phyloP scores from a whole-genome alignment of 192 early-diverging fungal species.

The Backusella liffmaniae region DNA sequence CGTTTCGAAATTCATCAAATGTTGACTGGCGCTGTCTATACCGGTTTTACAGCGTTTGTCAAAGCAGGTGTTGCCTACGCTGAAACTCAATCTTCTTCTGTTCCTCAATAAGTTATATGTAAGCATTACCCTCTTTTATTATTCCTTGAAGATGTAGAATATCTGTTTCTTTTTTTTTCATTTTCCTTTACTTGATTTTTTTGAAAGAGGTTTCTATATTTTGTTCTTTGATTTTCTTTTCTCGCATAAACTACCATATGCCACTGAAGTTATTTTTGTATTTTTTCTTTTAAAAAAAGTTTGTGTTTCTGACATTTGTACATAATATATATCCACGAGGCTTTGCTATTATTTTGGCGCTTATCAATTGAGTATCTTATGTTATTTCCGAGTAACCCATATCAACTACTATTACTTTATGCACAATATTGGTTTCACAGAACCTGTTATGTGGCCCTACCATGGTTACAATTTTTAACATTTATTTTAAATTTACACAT shows the following conservation, averaged over 20 bases:
- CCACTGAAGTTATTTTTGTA: background rate
- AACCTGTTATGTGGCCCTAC: background rate
- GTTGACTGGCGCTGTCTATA: slow-evolving; percentile 46
- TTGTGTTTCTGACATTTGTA: background rate
- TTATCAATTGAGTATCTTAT: background rate
- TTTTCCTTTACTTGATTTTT: background rate
- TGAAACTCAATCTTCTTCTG: slow-evolving; percentile 32
- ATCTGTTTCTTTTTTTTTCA: background rate
- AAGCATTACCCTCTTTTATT: background rate
- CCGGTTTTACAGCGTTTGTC: slow-evolving; percentile 44
- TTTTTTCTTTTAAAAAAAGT: background rate
- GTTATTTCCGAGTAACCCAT: background rate
- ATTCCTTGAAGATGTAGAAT: background rate
- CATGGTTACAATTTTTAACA: slow-evolving; percentile 5
- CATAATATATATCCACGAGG: slow-evolving; percentile 1
- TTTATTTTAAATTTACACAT: background rate
- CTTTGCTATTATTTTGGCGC: background rate
- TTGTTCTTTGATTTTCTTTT: background rate
- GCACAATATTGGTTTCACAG: background rate
- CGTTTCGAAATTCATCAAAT: slow-evolving; percentile 53
- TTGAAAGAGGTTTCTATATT: background rate
- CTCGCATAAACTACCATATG: slow-evolving; percentile 1
- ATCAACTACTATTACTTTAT: background rate
- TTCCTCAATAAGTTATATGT: background rate
- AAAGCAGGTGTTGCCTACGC: slow-evolving; percentile 54